Evolutionary conservation across 1,139 yeast genomes (phyloP).

Genomic region (Hansenula sp.): DNA sequence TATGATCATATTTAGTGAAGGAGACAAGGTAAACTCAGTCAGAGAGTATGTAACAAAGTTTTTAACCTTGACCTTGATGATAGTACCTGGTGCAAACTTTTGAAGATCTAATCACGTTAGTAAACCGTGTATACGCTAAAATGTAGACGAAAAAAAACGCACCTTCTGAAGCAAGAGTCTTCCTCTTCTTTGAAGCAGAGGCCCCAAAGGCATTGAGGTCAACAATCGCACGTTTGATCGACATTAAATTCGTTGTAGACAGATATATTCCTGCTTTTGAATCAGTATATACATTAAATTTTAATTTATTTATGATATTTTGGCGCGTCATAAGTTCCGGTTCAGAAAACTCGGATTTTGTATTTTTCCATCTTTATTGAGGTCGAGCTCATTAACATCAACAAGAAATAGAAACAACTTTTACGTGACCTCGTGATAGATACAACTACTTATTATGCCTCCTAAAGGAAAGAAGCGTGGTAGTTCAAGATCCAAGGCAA

Average conservation of each 20-base stretch:
- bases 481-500: slow-evolving; percentile 43
- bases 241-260: neutral
- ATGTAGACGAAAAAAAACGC: neutral
- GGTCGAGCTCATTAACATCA: no score
- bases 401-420: no score
- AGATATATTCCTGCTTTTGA: neutral
- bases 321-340: no score
- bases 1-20: slow-evolving; percentile 84
- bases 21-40: slow-evolving; percentile 78
- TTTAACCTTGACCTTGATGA: slow-evolving; percentile 58
- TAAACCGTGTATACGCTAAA: neutral
- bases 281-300: no score
- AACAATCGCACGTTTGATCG: neutral
- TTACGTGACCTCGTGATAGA: no score
- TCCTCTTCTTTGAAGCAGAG: neutral
- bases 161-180: neutral
- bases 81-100: slow-evolving; percentile 49
- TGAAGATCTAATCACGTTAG: slow-evolving; percentile 6
- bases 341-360: no score
- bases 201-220: slow-evolving; percentile 1
- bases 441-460: slow-evolving; percentile 33
- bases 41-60: slow-evolving; percentile 83
- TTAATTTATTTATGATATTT: no score
- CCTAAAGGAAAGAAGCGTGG: slow-evolving; percentile 29
- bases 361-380: no score